These are phyloP conservation scores for Ascochyta viciae-villosae DNA, from an alignment of 2,329 filamentous ascomycete genomes.

Conservation along the genomic window DNA sequence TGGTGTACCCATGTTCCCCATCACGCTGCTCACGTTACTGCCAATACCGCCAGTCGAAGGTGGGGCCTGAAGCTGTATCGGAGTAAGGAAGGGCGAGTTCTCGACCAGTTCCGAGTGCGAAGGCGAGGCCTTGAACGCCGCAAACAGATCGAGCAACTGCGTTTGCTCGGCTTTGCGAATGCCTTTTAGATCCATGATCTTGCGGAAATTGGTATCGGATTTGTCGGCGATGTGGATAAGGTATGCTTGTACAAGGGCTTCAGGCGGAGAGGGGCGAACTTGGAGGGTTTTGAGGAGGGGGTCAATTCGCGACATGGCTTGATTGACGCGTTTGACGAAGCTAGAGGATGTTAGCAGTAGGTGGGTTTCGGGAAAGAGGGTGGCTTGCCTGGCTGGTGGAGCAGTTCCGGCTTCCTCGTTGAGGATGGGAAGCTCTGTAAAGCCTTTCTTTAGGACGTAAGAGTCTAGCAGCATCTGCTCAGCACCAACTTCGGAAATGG, in stretches of 20 bases:
- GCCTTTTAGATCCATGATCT: conserved; percentile 94
- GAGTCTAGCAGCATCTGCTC: conserved; percentile 98
- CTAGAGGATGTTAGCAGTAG: conserved; percentile 51
- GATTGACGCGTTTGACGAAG: conserved; percentile 86
- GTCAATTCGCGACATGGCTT: conserved; percentile 85
- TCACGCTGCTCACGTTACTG: conserved; percentile 44
- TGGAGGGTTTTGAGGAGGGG: conserved; percentile 95
- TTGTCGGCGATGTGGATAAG: conserved; percentile 95
- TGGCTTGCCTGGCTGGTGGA: conserved; percentile 57
- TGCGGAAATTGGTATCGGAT: conserved; percentile 93
- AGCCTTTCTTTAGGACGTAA: conserved; percentile 83
- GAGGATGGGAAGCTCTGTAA: conserved; percentile 72
- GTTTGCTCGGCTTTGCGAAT: conserved; percentile 81
- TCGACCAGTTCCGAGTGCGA: conserved; percentile 69
- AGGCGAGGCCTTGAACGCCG: conserved; percentile 75
- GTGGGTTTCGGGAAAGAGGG: background rate
- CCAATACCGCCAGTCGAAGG: conserved; percentile 53
- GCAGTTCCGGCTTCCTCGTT: conserved; percentile 65
- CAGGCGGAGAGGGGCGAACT: conserved; percentile 87
- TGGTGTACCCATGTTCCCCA: conserved; percentile 49
- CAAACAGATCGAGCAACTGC: conserved; percentile 87
- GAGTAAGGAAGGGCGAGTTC: conserved; percentile 46
- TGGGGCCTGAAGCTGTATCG: conserved; percentile 49
- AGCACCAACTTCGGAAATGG: conserved; percentile 90
- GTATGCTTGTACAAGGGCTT: conserved; percentile 95